Evolutionary conservation across 345 rosid genomes (phyloP).

Genomic region (Citrus medica): DNA sequence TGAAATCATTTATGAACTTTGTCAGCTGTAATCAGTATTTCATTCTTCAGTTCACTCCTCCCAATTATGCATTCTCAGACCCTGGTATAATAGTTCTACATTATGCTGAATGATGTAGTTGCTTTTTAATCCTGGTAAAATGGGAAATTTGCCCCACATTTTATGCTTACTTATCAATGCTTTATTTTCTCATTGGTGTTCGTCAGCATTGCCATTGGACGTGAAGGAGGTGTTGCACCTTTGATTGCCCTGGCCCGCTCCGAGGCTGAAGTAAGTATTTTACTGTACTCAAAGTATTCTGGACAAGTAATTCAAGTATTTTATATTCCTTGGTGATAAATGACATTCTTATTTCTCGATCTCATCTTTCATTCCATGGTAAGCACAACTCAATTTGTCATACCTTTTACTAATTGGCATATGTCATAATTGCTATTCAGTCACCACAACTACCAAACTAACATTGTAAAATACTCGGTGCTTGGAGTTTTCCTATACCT

Average conservation of each 20-base stretch:
- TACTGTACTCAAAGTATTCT: not conserved
- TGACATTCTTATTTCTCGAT: not conserved
- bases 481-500: not conserved
- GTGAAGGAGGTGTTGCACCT: conserved; percentile 78
- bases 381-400: not conserved
- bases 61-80: not conserved
- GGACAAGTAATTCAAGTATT: not conserved
- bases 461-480: not conserved
- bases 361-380: not conserved
- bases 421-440: not conserved
- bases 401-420: not conserved
- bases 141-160: not conserved
- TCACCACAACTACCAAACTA: not conserved
- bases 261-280: conserved; percentile 54
- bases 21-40: not conserved
- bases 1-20: not conserved
- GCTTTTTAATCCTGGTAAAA: not conserved
- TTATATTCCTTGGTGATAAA: not conserved
- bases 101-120: not conserved
- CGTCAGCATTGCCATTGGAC: conserved; percentile 69
- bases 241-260: conserved; percentile 67
- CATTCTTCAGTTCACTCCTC: not conserved
- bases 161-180: not conserved
- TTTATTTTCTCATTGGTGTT: conserved; percentile 9
- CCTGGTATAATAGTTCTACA: not conserved